These are phyloP conservation scores for Nitzschia palea DNA, from an alignment of 108 stramenopile genomes.

Conservation along the genomic window DNA sequence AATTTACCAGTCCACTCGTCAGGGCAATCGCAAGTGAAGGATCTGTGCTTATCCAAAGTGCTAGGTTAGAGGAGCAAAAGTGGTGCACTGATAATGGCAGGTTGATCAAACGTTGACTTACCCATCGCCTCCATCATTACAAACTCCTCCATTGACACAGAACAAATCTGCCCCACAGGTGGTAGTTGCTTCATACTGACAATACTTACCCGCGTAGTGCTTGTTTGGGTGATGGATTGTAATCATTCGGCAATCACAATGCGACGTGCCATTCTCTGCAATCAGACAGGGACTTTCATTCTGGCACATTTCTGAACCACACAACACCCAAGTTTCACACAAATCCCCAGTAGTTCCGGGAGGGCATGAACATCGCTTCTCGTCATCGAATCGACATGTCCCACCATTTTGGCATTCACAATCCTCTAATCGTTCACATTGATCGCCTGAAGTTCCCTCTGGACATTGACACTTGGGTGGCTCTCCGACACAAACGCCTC, in stretches of 20 bases:
- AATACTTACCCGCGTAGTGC: constrained; percentile 11
- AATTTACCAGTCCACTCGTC: constrained; percentile 35
- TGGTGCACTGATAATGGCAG: too few species aligned
- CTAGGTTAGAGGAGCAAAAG: too few species aligned
- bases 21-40: constrained; percentile 26
- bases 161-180: constrained; percentile 20
- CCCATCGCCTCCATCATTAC: constrained; percentile 19
- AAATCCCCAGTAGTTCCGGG: constrained; percentile 5
- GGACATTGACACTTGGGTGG: too few species aligned
- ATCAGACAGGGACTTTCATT: constrained; percentile 20
- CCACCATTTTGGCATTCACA: constrained; percentile 8
- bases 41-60: background rate
- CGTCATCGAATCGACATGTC: background rate
- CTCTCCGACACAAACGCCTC: too few species aligned
- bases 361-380: constrained; percentile 14
- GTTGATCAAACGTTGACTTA: constrained; percentile 10
- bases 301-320: constrained; percentile 12
- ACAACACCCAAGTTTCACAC: constrained; percentile 12
- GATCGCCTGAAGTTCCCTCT: background rate
- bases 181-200: constrained; percentile 23
- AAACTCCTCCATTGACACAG: constrained; percentile 27
- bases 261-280: background rate
- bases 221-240: constrained; percentile 1
- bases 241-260: constrained; percentile 17
- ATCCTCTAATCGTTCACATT: background rate